Base-by-base conservation (phyloP, 345 rosid genomes). In the Trapa incisa region DNA sequence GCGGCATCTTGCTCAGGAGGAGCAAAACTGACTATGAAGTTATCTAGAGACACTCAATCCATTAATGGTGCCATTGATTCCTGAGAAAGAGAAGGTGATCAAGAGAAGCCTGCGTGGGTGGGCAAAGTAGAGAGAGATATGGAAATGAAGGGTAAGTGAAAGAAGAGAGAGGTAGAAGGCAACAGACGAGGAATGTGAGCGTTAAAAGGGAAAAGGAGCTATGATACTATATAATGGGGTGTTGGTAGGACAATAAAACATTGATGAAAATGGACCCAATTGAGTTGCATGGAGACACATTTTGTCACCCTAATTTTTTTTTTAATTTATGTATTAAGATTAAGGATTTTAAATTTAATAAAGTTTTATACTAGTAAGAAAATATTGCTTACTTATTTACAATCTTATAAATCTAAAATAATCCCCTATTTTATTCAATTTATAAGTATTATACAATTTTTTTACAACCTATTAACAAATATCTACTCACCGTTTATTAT, bases 1-100 rank as follows among this genome's bases (percentile, higher is more conserved):
- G 87, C 29, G 80, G 76, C 88, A 82, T 81, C 48, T 41, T 41
- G 2, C 29, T 22, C 29, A 22, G 29, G 29, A 13, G 14, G 4
- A 35, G 60, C 13, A 41, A n/a, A 14, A 22, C 50, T 29, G 29
- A 22, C 29, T 12, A 5, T n/a, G n/a, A 16, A 29, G 3, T 8
- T 16, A 29, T 17, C 29, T 16, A 22, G 29, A 41, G 11, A 45
- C 48, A 2, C 2, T 17, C 22, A 15, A 50, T 50, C n/a, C 3
- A n/a, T 54, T 6, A 54, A 22, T n/a, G 60, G 8, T n/a, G 60
- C 60, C 48, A 54, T 54, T 54, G 5, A 54, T 13, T 33, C 63
- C 35, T 58, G 38, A 32, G 35, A 1, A 11, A 54, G 35, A 41
- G 43, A 41, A 22, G 29, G 29, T 2, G 43, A 41, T 41, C 4